These are phyloP conservation scores for Oryza glumipatula DNA, from an alignment of 176 grass and related monocot genomes.

Conservation along the genomic window DNA sequence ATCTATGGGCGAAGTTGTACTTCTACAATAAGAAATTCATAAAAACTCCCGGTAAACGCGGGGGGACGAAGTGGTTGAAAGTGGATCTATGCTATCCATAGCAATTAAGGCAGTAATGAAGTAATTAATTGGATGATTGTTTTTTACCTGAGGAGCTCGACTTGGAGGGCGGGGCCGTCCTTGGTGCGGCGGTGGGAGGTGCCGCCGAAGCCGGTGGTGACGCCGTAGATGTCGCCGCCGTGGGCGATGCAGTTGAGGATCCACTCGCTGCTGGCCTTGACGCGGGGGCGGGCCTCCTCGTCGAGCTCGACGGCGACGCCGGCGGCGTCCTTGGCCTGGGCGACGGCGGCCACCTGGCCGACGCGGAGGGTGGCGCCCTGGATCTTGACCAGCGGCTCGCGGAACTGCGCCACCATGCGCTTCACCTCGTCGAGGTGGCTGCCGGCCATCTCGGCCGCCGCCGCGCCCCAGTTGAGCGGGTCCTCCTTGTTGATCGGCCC, in stretches of 20 bases:
- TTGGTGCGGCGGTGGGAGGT: slow-evolving; percentile 93
- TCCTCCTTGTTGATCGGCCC: slow-evolving; percentile 39
- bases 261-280: slow-evolving; percentile 87
- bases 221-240: slow-evolving; percentile 93
- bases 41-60: background rate
- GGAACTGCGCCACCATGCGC: slow-evolving; percentile 75
- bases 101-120: background rate
- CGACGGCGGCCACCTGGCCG: slow-evolving; percentile 78
- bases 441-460: slow-evolving; percentile 66
- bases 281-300: slow-evolving; percentile 69
- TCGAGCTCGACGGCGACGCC: slow-evolving; percentile 72
- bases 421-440: slow-evolving; percentile 94
- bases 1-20: background rate
- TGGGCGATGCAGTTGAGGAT: slow-evolving; percentile 76
- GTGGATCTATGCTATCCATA: background rate
- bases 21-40: background rate
- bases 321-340: slow-evolving; percentile 48
- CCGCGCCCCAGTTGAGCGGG: slow-evolving; percentile 77
- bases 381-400: slow-evolving; percentile 61
- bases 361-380: slow-evolving; percentile 81
- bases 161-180: slow-evolving; percentile 85
- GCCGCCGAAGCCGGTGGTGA: slow-evolving; percentile 94
- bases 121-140: background rate
- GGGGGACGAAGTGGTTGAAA: background rate
- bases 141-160: slow-evolving; percentile 91